These are phyloP conservation scores for Trichoderma arundinaceum DNA, from an alignment of 2,329 filamentous ascomycete species.

Conservation along the genomic window DNA sequence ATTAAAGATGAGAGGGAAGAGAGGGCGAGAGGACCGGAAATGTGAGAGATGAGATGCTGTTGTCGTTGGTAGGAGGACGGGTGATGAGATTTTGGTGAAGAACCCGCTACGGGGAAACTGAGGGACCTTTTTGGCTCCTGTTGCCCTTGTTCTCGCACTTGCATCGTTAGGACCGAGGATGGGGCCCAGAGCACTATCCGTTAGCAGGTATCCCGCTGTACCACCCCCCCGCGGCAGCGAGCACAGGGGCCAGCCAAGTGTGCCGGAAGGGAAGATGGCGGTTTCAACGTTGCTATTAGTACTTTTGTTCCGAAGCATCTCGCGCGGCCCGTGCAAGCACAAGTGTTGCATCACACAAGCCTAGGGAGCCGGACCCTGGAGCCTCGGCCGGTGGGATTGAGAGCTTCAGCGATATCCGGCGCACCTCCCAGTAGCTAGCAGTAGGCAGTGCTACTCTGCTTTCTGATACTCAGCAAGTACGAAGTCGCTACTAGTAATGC, in stretches of 20 bases:
- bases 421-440: not conserved
- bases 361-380: not conserved
- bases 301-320: too few relatives aligned
- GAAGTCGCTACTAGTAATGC: too few relatives aligned
- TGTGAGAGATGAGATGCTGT: constrained; percentile 30
- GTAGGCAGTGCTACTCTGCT: too few relatives aligned
- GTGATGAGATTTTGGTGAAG: constrained; percentile 27
- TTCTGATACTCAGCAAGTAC: too few relatives aligned
- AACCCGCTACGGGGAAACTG: constrained; percentile 7
- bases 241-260: too few relatives aligned
- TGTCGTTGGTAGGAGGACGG: not conserved
- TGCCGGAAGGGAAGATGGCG: too few relatives aligned
- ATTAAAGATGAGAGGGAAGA: not conserved
- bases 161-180: not conserved
- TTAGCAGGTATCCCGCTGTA: not conserved
- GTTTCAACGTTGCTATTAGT: too few relatives aligned
- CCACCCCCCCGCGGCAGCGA: too few relatives aligned
- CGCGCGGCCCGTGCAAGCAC: not conserved
- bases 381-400: too few relatives aligned
- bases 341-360: too few relatives aligned
- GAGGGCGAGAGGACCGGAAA: not conserved
- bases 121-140: not conserved
- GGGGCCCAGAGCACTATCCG: constrained; percentile 8
- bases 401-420: constrained; percentile 17
- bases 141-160: not conserved